Conservation (phyloP, 2,329 filamentous ascomycete genomes). For the Leptographium flavum region DNA sequence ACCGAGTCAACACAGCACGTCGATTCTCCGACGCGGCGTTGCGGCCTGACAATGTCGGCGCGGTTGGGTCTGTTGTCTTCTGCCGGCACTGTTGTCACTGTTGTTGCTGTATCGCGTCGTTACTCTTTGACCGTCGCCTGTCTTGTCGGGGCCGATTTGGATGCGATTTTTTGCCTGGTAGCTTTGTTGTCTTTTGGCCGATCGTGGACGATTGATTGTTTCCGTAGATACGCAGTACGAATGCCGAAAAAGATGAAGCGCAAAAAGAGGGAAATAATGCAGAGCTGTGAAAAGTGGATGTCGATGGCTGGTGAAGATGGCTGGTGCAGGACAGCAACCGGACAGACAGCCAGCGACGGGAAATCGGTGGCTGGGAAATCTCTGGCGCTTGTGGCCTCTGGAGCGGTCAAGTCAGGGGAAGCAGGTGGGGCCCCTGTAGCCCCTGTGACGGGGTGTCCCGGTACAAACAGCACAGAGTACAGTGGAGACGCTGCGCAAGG, state of each 20-base stretch:
- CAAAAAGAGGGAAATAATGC: background rate
- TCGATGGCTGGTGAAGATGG: background rate
- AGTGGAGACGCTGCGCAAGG: no score
- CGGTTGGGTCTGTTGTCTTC: background rate
- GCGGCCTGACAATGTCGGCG: background rate
- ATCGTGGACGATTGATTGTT: no score
- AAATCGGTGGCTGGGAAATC: conserved; percentile 4
- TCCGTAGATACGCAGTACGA: no score
- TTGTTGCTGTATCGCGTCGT: no score
- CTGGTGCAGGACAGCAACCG: background rate
- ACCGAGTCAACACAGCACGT: background rate
- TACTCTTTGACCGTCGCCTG: no score
- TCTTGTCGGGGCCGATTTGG: no score
- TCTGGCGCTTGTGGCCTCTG: background rate
- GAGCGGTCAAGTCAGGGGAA: background rate
- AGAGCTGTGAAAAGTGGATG: background rate
- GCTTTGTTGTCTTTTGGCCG: no score
- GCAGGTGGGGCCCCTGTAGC: background rate
- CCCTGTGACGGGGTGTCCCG: background rate
- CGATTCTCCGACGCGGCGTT: background rate
- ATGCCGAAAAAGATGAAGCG: conserved; percentile 1
- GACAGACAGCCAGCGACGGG: background rate
- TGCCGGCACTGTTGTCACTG: background rate
- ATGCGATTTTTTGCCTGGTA: no score
- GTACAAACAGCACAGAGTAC: background rate